Evolutionary conservation across 192 early-diverging fungal genomes (phyloP), one percentile per base, ranked within the genome.

Genomic region (Geranomyces variabilis): DNA sequence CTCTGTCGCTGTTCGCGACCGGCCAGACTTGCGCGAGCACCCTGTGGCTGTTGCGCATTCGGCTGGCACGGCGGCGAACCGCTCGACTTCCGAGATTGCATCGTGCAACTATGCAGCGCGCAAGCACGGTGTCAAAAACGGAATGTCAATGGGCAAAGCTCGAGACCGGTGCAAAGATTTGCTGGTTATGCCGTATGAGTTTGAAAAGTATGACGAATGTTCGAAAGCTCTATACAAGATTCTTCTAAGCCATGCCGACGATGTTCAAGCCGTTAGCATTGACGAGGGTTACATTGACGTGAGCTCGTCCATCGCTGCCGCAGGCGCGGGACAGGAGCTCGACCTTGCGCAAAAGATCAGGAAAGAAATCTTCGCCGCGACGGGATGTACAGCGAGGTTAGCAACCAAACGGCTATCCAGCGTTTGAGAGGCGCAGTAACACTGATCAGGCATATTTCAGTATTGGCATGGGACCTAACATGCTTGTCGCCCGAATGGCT

Each of bases 21-120:
- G 89, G 10, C 96, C 94, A 0, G 66, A 85, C 19, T 74, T 95
- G 22, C 70, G 58, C 19, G 75, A 84, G 43, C 79, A 69, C 30
- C 94, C 96, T 0, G 91, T 94, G 12, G 92, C 82, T 3, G 83
- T 92, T 0, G 89, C 87, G 24, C 91, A 94, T 70, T 78, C 86
- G 0, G n/a, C 48, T 49, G 74, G 73, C 24, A 60, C 15, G 24
- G 15, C 55, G 21, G 13, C 59, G 6, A 34, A 51, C 47, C 17
- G 19, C 17, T 69, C 68, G 24, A 82, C 81, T 5, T 77, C 81
- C 10, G 87, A 90, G 62, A 90, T 91, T 67, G 96, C 94, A 0
- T 93, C 90, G 7, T 94, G 92, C 71, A 97, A 95, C 74, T 97
- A 97, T 66, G 68, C 86, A 47, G 93, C 94, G 5, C 88, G 96